Percentiles rank a stretch among this genome's conserved stretches.
Evolutionary conservation across 176 grass and related monocot genomes (phyloP).

Genomic region (Avena insularis): DNA sequence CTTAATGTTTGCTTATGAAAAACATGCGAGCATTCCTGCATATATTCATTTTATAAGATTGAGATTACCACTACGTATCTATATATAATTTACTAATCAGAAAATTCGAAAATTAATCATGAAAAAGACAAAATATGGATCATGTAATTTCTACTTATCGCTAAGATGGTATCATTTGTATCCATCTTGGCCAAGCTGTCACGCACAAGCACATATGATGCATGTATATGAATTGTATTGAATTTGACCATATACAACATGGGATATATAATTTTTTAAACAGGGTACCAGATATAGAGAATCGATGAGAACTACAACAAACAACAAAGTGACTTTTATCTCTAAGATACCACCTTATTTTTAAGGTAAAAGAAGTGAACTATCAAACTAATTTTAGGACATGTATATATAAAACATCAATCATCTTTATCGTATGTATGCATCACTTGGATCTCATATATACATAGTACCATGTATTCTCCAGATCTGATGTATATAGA

Average conservation of each 20-base stretch:
- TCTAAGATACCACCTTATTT: not conserved
- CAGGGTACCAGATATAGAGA: not conserved
- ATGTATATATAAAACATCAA: not conserved
- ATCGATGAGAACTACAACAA: not conserved
- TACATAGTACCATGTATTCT: not conserved
- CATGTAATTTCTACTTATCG: not conserved
- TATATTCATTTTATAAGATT: conserved; percentile 5
- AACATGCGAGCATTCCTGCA: not conserved
- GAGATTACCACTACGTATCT: not conserved
- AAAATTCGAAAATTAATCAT: not conserved
- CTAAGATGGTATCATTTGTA: not conserved
- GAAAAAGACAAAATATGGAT: not conserved
- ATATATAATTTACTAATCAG: not conserved
- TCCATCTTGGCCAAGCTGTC: conserved; percentile 1
- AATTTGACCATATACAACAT: not conserved
- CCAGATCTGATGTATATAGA: not conserved
- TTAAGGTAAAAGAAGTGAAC: not conserved
- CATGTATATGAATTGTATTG: not conserved
- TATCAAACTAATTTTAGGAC: not conserved
- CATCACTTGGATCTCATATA: not conserved
- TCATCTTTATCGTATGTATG: not conserved
- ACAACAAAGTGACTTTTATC: not conserved
- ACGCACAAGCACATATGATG: not conserved
- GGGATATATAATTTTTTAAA: not conserved
- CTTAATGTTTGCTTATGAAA: not conserved